Evolutionary conservation across 2,329 filamentous ascomycete species (phyloP).

Genomic region (Fusarium transvaalense): DNA sequence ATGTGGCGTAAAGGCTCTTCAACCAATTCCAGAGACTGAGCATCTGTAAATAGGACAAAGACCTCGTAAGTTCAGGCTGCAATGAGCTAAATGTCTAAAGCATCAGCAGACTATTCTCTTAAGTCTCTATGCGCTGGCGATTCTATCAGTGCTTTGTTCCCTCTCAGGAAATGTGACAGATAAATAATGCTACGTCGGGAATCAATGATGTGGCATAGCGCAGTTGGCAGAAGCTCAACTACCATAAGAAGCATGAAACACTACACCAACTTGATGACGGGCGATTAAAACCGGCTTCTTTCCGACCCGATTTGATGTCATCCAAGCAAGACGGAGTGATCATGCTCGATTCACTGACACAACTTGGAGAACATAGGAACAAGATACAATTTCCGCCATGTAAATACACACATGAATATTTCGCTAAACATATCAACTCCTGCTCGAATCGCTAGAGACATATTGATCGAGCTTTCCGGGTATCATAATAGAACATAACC

Average conservation of each 20-base stretch:
- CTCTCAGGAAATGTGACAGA: constrained; percentile 24
- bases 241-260: constrained; percentile 22
- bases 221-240: constrained; percentile 36
- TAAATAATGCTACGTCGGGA: constrained; percentile 28
- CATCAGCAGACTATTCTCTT: neutral
- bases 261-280: neutral
- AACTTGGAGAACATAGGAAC: neutral
- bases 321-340: neutral
- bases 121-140: constrained; percentile 30
- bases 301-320: constrained; percentile 6
- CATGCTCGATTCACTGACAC: neutral
- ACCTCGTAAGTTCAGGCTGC: constrained; percentile 2
- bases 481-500: constrained; percentile 37
- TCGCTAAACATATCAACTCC: constrained; percentile 3
- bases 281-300: constrained; percentile 4
- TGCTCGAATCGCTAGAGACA: neutral
- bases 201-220: constrained; percentile 44
- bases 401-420: neutral
- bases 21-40: constrained; percentile 33
- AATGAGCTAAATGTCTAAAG: constrained; percentile 6
- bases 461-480: constrained; percentile 15
- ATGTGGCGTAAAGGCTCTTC: constrained; percentile 34
- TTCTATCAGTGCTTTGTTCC: constrained; percentile 9
- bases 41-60: no score
- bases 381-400: neutral